A percentile compares a stretch with the other conserved stretches of the same genome.
These are phyloP conservation scores for Russula olivacea DNA, from an alignment of 768 basidiomycete genomes.

Conservation along the genomic window DNA sequence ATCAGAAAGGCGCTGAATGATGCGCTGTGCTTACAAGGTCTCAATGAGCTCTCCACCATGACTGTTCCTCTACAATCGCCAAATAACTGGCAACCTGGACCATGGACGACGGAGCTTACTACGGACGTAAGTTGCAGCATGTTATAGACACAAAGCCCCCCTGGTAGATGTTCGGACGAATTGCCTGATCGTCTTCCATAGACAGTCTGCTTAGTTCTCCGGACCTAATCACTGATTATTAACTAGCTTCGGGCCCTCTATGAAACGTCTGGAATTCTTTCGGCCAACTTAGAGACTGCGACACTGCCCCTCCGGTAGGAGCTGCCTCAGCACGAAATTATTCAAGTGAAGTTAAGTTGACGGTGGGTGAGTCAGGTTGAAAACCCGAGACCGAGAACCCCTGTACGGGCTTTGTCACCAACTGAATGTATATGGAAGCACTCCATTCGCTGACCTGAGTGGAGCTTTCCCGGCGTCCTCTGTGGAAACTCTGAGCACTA, in stretches of 20 bases:
- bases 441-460: constrained; percentile 50
- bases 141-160: background rate
- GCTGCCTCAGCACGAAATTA: background rate
- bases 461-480: constrained; percentile 47
- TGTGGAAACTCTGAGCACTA: constrained; percentile 28
- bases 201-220: background rate
- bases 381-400: constrained; percentile 30
- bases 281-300: constrained; percentile 35
- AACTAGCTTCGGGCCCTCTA: constrained; percentile 28
- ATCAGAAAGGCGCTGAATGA: constrained; percentile 53
- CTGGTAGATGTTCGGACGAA: no score
- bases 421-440: constrained; percentile 49
- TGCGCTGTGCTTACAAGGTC: constrained; percentile 40
- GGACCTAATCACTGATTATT: background rate
- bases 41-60: constrained; percentile 31
- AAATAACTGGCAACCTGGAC: constrained; percentile 26
- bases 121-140: constrained; percentile 27
- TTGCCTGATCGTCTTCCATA: no score
- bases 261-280: constrained; percentile 34
- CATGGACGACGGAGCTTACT: constrained; percentile 30
- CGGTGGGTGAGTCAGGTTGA: constrained; percentile 31
- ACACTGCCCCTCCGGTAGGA: constrained; percentile 34
- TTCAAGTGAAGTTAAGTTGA: background rate
- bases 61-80: constrained; percentile 33
- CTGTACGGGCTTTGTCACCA: constrained; percentile 42